Base-by-base conservation (phyloP, 2,329 filamentous ascomycete species). In the Fusarium tuaranense region DNA sequence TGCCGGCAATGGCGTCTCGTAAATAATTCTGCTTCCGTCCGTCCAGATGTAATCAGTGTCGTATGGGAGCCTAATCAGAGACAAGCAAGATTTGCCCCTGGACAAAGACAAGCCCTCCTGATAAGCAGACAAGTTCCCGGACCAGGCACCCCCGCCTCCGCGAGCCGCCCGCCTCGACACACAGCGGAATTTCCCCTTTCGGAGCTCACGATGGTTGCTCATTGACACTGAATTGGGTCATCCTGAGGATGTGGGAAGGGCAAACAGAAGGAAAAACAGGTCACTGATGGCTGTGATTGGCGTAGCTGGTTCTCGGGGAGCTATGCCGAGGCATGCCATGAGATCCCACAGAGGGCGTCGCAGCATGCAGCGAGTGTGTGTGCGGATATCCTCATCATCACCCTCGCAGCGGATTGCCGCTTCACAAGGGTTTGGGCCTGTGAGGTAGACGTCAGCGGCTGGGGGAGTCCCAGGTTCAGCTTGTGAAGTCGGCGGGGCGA, bases 391-490 rank as follows among this genome's bases (percentile, higher is more conserved):
- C 59, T 59, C 58, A 72, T 72, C 64, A 72, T 63, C 32, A 44
- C 48, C 39, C 25, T 62, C 39, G 57, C 25, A 69, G 57, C 55
- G 71, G 64, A 41, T 41, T 74, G 36, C 14, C 57, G 57, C 34
- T 59, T 38, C 36, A 38, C 57, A 62, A 20, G 58, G 59, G 32
- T 48, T 38, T 25, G 22, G 48, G 48, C 20, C 30, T 48, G 69
- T 41, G 57, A 68, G 59, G 57, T 53, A 71, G 67, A 75, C 72
- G 72, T 75, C 72, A 73, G 75, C 63, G 70, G 72, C 72, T 75
- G 63, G 63, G 34, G 34, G 39, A 61, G 58, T 60, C 53, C 53
- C 63, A 20, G 22, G 20, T 22, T 48, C 51, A 57, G 38, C 53
- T 65, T 48, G 51, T 59, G 25, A 59, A 39, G 27, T 44, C 65